Evolutionary conservation across 1,284 basidiomycete genomes (phyloP), one percentile per base, ranked within the genome.

Genomic region (Hymenochaete sp.): DNA sequence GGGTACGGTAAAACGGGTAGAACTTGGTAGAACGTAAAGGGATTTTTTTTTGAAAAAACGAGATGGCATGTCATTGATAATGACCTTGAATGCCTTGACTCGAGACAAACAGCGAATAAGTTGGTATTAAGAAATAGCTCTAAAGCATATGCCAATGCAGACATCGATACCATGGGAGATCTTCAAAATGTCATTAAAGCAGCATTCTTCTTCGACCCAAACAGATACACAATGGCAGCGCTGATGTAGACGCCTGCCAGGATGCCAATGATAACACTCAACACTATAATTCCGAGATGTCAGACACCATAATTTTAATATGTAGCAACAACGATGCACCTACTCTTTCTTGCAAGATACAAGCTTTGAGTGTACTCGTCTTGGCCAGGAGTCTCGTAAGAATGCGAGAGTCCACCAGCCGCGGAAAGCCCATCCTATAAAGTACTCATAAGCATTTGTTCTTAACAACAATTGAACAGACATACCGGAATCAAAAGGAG

Each of bases 201-300:
- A 2, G 70, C 77, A 50, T 78, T 79, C 62, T 86, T 88, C 53
- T 75, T 74, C 42, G 73, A 67, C 24, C 86, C 87, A 55, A 88
- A 73, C 3, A 82, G 65, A 59, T 89, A 89, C 38, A 90, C 82
- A 31, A 88, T 60, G 36, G 87, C 76, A 53, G 88, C 84, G 46
- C 84, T 82, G 21, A 80, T 77, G 58, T 89, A 89, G 35, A 91
- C 66, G 2, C 88, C 87, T 45, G 90, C 78, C 7, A 86, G 89
- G 39, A 90, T 85, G 37, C 88, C 89, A 52, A 85, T 83, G 14
- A 87, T 84, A n/a, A 91, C 83, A 53, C 83, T 79, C 40, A 91
- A 82, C 88, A 91, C 65, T 48, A 22, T 21, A 24, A 9, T 18
- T 24, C 5, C 0, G 22, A 13, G 11, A 3, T 6, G 26, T 19